phyloP scores from a whole-genome alignment of 768 basidiomycete genomes.

The Rhodotorula kratochvilovae region DNA sequence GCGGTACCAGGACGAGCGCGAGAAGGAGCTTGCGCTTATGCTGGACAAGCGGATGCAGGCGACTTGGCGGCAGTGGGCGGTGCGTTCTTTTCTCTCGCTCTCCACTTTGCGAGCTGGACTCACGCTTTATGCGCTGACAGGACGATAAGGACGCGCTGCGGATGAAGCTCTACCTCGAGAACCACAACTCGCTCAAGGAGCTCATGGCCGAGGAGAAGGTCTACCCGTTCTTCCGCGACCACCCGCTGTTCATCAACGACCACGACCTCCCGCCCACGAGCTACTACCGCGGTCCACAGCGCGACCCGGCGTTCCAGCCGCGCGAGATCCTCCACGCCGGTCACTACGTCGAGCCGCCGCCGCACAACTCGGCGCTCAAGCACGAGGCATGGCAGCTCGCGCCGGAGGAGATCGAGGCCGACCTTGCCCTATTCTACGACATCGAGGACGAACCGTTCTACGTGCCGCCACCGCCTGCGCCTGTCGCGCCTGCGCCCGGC shows the following conservation, averaged over 20 bases:
- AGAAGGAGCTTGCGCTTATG: not conserved
- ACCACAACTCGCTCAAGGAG: constrained; percentile 18
- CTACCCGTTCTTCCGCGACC: constrained; percentile 29
- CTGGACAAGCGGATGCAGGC: not conserved
- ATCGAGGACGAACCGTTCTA: constrained; percentile 13
- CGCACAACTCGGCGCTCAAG: constrained; percentile 19
- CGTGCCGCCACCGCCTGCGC: not conserved
- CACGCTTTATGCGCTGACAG: not conserved
- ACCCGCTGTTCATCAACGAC: constrained; percentile 26
- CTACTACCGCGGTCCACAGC: constrained; percentile 19
- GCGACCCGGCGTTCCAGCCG: constrained; percentile 9
- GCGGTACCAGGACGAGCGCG: constrained; percentile 4
- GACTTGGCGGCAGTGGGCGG: constrained; percentile 24
- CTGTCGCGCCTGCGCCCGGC: not conserved
- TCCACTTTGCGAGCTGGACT: not conserved
- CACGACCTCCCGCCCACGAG: constrained; percentile 26
- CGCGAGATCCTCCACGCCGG: constrained; percentile 3
- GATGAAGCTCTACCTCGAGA: constrained; percentile 22
- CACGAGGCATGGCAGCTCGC: constrained; percentile 14
- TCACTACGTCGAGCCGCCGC: constrained; percentile 26
- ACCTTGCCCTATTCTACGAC: constrained; percentile 24
- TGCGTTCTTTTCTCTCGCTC: not conserved
- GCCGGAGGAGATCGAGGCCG: constrained; percentile 24
- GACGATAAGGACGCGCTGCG: constrained; percentile 17
- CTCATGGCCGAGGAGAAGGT: constrained; percentile 20